A percentile compares a stretch with the other conserved stretches of the same genome.
Evolutionary conservation across 306 rosid genomes (phyloP).

Genomic region (Carpinus viminea): DNA sequence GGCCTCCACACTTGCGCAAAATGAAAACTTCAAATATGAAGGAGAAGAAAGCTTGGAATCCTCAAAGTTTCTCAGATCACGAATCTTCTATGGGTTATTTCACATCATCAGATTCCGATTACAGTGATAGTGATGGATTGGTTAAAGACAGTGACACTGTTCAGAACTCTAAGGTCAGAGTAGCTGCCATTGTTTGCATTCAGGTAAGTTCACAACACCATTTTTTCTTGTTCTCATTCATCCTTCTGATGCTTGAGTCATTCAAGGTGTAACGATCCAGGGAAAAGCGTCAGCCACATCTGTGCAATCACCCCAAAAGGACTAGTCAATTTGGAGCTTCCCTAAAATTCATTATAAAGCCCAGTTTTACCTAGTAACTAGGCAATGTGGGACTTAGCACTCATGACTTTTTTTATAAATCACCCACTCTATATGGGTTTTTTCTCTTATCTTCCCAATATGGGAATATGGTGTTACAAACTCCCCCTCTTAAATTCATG

Average conservation of each 20-base stretch:
- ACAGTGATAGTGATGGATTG: constrained; percentile 82
- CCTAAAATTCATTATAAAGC: too few relatives aligned
- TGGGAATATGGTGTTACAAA: too few relatives aligned
- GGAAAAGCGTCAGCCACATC: too few relatives aligned
- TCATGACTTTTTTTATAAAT: too few relatives aligned
- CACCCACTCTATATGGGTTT: too few relatives aligned
- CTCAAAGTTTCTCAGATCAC: constrained; percentile 42
- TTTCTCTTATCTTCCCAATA: too few relatives aligned
- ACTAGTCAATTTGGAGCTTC: too few relatives aligned
- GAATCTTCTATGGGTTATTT: constrained; percentile 57
- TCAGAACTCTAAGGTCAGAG: constrained; percentile 68
- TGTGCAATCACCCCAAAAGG: too few relatives aligned
- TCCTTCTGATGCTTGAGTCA: constrained; percentile 1
- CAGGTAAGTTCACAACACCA: constrained; percentile 53
- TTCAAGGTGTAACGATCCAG: too few relatives aligned
- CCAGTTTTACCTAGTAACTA: too few relatives aligned
- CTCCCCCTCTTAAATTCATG: too few relatives aligned
- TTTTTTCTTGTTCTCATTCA: not conserved
- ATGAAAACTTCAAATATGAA: constrained; percentile 51
- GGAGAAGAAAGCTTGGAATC: constrained; percentile 37
- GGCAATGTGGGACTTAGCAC: too few relatives aligned
- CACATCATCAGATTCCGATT: constrained; percentile 89
- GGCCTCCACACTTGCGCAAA: constrained; percentile 94
- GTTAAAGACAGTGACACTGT: constrained; percentile 48
- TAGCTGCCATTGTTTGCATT: constrained; percentile 81